Evolutionary conservation across 2,329 filamentous ascomycete genomes (phyloP).

Genomic region (Orbilia oligospora): DNA sequence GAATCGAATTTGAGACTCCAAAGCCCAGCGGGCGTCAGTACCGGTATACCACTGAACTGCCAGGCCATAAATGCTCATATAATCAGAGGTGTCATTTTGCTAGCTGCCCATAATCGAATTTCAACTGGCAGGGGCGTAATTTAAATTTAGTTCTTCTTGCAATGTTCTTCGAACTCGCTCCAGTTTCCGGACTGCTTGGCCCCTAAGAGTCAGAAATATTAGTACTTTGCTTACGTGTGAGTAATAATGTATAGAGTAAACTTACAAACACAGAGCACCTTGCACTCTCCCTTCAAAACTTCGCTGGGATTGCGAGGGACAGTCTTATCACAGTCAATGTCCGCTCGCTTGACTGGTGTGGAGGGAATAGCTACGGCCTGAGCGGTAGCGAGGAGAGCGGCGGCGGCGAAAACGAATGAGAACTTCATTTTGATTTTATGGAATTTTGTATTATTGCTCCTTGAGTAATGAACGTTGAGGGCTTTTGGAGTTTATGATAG

Average conservation of each 20-base stretch:
- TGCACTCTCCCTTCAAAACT: constrained; percentile 20
- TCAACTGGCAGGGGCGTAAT: no score
- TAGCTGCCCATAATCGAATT: no score
- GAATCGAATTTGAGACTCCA: no score
- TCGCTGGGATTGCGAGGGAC: neutral
- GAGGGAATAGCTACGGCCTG: constrained; percentile 13
- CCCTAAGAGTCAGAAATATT: constrained; percentile 1
- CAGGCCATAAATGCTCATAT: no score
- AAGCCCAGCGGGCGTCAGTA: no score
- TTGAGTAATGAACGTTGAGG: neutral
- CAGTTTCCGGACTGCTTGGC: constrained; percentile 10
- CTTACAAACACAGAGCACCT: constrained; percentile 41
- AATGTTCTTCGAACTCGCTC: constrained; percentile 10
- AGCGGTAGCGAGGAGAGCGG: constrained; percentile 12
- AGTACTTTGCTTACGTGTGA: neutral
- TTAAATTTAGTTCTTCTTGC: constrained; percentile 5
- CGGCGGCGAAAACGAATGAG: constrained; percentile 19
- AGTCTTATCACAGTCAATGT: constrained; percentile 13
- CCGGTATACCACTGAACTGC: no score
- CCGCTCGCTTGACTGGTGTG: neutral
- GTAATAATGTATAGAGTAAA: neutral
- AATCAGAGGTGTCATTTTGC: no score
- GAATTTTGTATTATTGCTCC: neutral
- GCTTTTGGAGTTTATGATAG: neutral
- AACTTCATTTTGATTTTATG: constrained; percentile 33